A percentile compares a stretch with the other conserved stretches of the same genome.
Evolutionary conservation across 371 early-diverging fungal species (phyloP).

Genomic region (Thermomucor indicae-seudaticae): DNA sequence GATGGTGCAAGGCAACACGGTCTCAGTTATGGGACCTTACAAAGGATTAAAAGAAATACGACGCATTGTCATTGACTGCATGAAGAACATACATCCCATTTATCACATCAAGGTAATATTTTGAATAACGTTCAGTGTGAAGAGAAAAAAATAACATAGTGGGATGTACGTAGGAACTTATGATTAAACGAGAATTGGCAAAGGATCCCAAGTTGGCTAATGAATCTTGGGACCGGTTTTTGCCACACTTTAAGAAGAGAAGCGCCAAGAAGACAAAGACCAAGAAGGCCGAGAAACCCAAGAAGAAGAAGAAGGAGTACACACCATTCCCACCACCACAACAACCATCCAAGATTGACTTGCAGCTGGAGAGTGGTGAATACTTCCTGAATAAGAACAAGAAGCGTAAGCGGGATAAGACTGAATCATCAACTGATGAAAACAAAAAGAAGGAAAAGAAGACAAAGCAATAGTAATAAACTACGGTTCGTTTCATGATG

Average conservation of each 20-base stretch:
- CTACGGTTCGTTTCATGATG: too few species aligned
- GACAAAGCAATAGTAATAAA: background rate
- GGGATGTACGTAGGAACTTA: slow-evolving; percentile 66
- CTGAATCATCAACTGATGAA: too few species aligned
- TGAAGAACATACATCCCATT: slow-evolving; percentile 99
- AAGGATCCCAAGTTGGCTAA: slow-evolving; percentile 94
- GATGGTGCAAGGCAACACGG: slow-evolving; percentile 98
- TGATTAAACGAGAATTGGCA: slow-evolving; percentile 98
- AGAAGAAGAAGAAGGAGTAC: slow-evolving; percentile 19
- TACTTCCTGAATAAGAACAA: slow-evolving; percentile 70
- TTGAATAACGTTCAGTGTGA: background rate
- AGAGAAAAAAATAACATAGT: background rate
- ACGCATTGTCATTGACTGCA: slow-evolving; percentile 92
- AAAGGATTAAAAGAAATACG: slow-evolving; percentile 91
- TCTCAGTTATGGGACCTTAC: slow-evolving; percentile 92
- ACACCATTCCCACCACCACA: slow-evolving; percentile 49
- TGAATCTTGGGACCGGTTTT: slow-evolving; percentile 98
- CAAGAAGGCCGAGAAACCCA: slow-evolving; percentile 7
- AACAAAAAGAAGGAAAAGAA: background rate
- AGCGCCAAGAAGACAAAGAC: slow-evolving; percentile 20
- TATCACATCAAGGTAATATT: slow-evolving; percentile 93
- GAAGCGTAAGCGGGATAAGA: background rate
- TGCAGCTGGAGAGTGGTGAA: slow-evolving; percentile 94
- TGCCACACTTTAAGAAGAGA: slow-evolving; percentile 89
- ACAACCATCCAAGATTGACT: slow-evolving; percentile 85